A percentile compares a stretch with the other conserved stretches of the same genome.
Evolutionary conservation across 1,284 basidiomycete species (phyloP).

Genomic region (Sanghuangporus weigelae): DNA sequence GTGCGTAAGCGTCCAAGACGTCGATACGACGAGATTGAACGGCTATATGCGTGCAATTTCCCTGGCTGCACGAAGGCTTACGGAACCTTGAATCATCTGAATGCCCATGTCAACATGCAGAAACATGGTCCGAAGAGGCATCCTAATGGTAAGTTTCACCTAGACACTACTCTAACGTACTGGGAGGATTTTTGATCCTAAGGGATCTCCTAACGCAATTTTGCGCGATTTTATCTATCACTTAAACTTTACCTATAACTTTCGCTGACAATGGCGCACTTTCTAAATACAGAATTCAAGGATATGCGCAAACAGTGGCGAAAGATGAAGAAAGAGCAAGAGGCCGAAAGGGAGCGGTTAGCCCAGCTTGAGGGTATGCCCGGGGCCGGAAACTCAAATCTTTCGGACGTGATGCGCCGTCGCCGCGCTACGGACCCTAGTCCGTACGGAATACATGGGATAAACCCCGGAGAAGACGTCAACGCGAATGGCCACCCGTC

Average conservation of each 20-base stretch:
- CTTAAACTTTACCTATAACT: constrained; percentile 11
- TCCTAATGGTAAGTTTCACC: constrained; percentile 63
- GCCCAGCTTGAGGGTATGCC: neutral
- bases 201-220: neutral
- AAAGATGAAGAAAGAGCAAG: constrained; percentile 81
- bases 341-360: constrained; percentile 16
- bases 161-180: neutral
- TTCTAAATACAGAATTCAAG: constrained; percentile 78
- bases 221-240: neutral
- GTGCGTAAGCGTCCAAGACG: constrained; percentile 80
- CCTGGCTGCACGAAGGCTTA: constrained; percentile 82
- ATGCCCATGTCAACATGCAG: constrained; percentile 91
- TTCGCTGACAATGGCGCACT: constrained; percentile 10
- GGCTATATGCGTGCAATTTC: constrained; percentile 83
- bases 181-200: neutral
- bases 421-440: constrained; percentile 11
- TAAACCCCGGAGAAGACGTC: constrained; percentile 1
- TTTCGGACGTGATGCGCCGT: constrained; percentile 12
- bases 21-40: constrained; percentile 87
- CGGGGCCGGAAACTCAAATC: neutral
- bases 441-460: constrained; percentile 1
- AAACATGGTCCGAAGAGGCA: constrained; percentile 82
- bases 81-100: constrained; percentile 87
- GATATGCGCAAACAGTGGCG: constrained; percentile 96
- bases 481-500: neutral